Evolutionary conservation across 2,329 filamentous ascomycete genomes (phyloP), one percentile per base, ranked within the genome.

Genomic region (Phoma sp.): DNA sequence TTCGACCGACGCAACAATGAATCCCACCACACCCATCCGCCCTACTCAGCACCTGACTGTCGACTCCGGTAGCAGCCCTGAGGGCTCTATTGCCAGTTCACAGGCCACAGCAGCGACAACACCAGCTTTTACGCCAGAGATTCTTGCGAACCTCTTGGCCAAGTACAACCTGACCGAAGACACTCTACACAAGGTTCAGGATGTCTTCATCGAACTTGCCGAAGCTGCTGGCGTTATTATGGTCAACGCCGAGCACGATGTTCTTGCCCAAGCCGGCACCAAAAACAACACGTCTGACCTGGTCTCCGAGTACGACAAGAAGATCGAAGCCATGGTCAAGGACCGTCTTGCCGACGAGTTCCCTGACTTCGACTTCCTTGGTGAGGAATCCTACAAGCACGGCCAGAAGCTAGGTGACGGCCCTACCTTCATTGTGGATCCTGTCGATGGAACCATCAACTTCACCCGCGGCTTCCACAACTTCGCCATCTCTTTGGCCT

Each of bases 251-350:
- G 70, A 75, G 38, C 51, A 69, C 24, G 61, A 61, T 10, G 59
- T 65, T 17, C 66, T 73, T 1, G 48, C 61, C 7, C 31, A 50
- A 1, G 63, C 63, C 0, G 38, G 53, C 2, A 63, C 59, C 2
- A 76, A 77, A 57, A 73, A 74, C 52, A 77, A 76, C 54, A 67
- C 78, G 35, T 79, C 79, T 15, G 83, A 85, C 57, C 72, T 83
- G 2, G 82, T 85, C 35, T 84, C 83, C 1, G 77, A 81, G 54
- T 84, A 82, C 53, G 83, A 85, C 68, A 79, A 78, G 44, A 80
- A 80, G 1, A 79, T 85, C 6, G 83, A 85, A 59, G 72, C 70
- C 1, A 81, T 81, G 77, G 79, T 84, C 21, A 78, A 77, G 7
- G 58, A 66, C 0, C 71, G 73, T 4, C 72, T 84, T n/a, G 69